Evolutionary conservation across 1,284 basidiomycete species (phyloP).

Genomic region (Trametes pubescens): DNA sequence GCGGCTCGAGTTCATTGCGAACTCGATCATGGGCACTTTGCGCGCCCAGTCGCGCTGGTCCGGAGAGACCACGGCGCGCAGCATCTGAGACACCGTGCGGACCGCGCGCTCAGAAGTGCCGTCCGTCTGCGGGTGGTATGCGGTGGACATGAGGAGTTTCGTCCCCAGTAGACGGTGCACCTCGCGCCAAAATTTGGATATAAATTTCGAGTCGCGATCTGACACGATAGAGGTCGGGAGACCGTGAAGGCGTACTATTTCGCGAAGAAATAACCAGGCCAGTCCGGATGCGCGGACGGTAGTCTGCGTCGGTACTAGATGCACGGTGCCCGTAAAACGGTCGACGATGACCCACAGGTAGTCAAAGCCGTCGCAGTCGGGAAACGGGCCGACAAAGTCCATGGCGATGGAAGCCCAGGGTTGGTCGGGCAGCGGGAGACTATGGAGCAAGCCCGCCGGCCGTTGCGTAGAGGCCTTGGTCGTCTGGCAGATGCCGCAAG

Average conservation of each 20-base stretch:
- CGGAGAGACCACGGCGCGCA: too few species aligned
- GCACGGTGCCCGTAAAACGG: slow-evolving; percentile 34
- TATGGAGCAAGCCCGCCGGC: slow-evolving; percentile 36
- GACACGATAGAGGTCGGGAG: slow-evolving; percentile 38
- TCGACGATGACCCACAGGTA: slow-evolving; percentile 37
- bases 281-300: slow-evolving; percentile 32
- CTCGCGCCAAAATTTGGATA: slow-evolving; percentile 39
- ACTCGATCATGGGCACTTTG: too few species aligned
- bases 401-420: slow-evolving; percentile 40
- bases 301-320: too few species aligned
- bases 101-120: slow-evolving; percentile 39
- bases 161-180: slow-evolving; percentile 39
- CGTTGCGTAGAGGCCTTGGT: slow-evolving; percentile 30
- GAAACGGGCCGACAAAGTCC: slow-evolving; percentile 42
- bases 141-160: slow-evolving; percentile 40
- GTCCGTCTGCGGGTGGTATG: slow-evolving; percentile 48
- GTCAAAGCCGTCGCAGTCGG: slow-evolving; percentile 26
- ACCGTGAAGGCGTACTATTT: slow-evolving; percentile 40
- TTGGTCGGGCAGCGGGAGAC: slow-evolving; percentile 34
- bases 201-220: slow-evolving; percentile 40
- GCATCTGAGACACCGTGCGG: too few species aligned
- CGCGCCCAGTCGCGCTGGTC: too few species aligned
- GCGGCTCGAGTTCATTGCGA: too few species aligned
- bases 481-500: slow-evolving; percentile 37
- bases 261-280: slow-evolving; percentile 32